phyloP scores from a whole-genome alignment of 1,139 yeast genomes.

The Wickerhamomyces sp. region DNA sequence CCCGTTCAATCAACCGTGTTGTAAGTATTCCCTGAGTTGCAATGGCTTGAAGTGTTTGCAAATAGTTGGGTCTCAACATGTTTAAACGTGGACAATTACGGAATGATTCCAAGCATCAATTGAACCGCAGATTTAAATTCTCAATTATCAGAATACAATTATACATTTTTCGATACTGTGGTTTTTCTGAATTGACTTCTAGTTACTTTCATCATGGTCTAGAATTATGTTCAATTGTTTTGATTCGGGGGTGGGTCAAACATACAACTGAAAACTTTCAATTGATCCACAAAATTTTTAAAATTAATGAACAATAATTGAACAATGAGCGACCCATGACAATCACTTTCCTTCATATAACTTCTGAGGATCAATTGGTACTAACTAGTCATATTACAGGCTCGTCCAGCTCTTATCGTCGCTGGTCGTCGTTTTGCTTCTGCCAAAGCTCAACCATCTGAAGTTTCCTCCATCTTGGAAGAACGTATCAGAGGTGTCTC shows the following conservation, averaged over 20 bases:
- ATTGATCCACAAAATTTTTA: too few species aligned
- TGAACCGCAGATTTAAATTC: too few species aligned
- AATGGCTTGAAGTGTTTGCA: background rate
- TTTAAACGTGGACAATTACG: background rate
- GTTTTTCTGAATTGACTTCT: too few species aligned
- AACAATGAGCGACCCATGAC: too few species aligned
- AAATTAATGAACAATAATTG: too few species aligned
- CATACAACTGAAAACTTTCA: too few species aligned
- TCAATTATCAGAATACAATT: too few species aligned
- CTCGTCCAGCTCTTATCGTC: slow-evolving; percentile 66
- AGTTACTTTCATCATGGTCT: too few species aligned
- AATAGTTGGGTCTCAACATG: background rate
- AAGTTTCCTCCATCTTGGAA: slow-evolving; percentile 97
- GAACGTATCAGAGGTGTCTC: slow-evolving; percentile 99
- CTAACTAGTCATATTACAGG: slow-evolving; percentile 35
- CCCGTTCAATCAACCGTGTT: slow-evolving; percentile 50
- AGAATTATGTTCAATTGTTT: too few species aligned
- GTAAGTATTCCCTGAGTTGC: slow-evolving; percentile 40
- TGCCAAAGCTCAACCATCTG: slow-evolving; percentile 98
- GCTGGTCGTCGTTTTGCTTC: slow-evolving; percentile 82
- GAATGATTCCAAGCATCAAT: too few species aligned
- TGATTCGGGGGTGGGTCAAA: too few species aligned
- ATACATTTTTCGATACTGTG: too few species aligned
- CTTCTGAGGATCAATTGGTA: background rate
- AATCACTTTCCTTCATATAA: background rate